Conservation (phyloP, 75 land plant genomes). For the Cupressus sempervirens region DNA sequence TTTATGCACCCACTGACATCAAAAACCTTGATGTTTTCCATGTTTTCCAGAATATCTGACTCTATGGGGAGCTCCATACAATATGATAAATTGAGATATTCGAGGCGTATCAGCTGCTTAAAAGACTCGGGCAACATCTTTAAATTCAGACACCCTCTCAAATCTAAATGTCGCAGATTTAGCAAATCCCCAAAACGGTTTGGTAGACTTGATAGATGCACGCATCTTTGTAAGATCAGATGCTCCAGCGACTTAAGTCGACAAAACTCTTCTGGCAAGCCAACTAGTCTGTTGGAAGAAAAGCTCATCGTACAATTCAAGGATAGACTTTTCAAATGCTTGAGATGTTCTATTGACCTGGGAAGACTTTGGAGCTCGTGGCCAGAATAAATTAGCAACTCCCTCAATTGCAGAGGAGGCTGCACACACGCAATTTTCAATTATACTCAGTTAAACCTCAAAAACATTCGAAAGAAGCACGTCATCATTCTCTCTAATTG, state of each 20-base stretch:
- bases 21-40: no score
- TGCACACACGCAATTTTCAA: not conserved
- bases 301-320: no score
- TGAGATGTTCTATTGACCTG: no score
- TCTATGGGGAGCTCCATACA: not conserved
- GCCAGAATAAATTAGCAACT: not conserved
- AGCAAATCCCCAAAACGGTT: not conserved
- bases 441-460: no score
- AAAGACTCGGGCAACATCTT: not conserved
- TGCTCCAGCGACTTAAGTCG: not conserved
- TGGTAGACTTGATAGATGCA: not conserved
- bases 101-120: not conserved
- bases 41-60: not conserved
- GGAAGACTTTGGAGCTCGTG: not conserved
- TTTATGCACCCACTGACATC: no score
- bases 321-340: not conserved
- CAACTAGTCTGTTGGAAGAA: no score
- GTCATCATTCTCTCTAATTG: not conserved
- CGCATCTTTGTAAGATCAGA: not conserved
- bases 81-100: not conserved
- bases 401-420: not conserved
- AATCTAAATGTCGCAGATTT: not conserved
- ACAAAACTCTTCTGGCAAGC: slow-evolving; percentile 5
- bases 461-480: not conserved
- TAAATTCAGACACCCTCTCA: not conserved